Percentiles rank a stretch among this genome's conserved stretches.
Conservation (phyloP, 768 basidiomycete genomes). For the Zangia roseola region DNA sequence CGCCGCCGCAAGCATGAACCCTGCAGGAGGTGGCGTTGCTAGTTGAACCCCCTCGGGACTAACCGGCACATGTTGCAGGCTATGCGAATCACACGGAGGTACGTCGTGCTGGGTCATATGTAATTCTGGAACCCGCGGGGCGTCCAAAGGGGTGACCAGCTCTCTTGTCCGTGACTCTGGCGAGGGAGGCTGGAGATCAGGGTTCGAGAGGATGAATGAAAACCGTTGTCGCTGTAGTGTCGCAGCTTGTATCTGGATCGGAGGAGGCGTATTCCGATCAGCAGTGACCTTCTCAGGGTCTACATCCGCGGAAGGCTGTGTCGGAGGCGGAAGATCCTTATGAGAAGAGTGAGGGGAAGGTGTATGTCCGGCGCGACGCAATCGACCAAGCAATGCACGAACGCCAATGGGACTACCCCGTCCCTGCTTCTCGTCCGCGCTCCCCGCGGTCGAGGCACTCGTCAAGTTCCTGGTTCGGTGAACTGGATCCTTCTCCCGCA, state of each 20-base stretch:
- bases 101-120: slow-evolving; percentile 1
- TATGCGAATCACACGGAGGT: not conserved
- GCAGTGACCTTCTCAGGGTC: slow-evolving; percentile 15
- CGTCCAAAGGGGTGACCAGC: not conserved
- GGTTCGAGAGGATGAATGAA: slow-evolving; percentile 33
- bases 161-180: slow-evolving; percentile 10
- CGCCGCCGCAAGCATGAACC: not conserved
- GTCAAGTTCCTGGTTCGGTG: slow-evolving; percentile 13
- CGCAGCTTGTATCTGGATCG: slow-evolving; percentile 11
- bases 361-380: slow-evolving; percentile 25
- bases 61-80: not conserved
- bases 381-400: slow-evolving; percentile 27
- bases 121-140: not conserved
- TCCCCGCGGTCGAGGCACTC: slow-evolving; percentile 17
- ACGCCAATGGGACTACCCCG: slow-evolving; percentile 24
- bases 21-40: not conserved
- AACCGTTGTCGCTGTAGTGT: slow-evolving; percentile 21
- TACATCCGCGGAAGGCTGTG: slow-evolving; percentile 3
- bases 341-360: slow-evolving; percentile 29
- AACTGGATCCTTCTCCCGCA: slow-evolving; percentile 13
- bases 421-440: slow-evolving; percentile 22
- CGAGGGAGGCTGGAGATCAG: slow-evolving; percentile 26
- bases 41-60: not conserved
- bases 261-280: slow-evolving; percentile 12
- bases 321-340: slow-evolving; percentile 20